Evolutionary conservation across 202 grass and related monocot species (phyloP).

Genomic region (Zoysia matrella): DNA sequence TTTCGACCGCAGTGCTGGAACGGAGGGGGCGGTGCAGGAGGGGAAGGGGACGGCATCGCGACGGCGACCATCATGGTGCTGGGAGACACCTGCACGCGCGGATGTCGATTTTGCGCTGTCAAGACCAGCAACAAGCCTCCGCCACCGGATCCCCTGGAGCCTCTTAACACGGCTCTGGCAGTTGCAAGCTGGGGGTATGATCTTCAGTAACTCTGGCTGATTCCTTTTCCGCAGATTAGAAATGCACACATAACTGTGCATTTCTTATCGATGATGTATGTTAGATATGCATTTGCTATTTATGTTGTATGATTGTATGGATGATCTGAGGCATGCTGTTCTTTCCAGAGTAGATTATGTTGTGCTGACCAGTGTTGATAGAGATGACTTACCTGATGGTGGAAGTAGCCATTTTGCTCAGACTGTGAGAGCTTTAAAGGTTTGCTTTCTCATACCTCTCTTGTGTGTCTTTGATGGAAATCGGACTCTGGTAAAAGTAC

Average conservation of each 20-base stretch:
- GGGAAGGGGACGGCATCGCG: conserved; percentile 81
- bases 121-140: conserved; percentile 82
- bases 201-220: neutral
- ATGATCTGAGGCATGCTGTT: neutral
- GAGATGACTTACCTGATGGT: conserved; percentile 90
- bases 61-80: conserved; percentile 97
- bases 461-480: neutral
- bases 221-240: neutral
- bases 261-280: conserved; percentile 3
- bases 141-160: conserved; percentile 67
- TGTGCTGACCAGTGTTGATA: conserved; percentile 94
- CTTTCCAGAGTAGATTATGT: conserved; percentile 85
- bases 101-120: conserved; percentile 88
- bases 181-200: conserved; percentile 83
- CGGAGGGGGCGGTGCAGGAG: conserved; percentile 79
- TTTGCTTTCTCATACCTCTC: conserved; percentile 28
- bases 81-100: conserved; percentile 88
- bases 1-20: conserved; percentile 73
- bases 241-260: neutral
- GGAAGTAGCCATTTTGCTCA: conserved; percentile 89
- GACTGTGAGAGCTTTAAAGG: conserved; percentile 89
- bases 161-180: conserved; percentile 73
- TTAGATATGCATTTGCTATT: neutral
- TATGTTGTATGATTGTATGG: neutral
- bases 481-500: neutral